Evolutionary conservation across 768 basidiomycete species (phyloP), one percentile per base, ranked within the genome.

Genomic region (Lactarius deliciosus): DNA sequence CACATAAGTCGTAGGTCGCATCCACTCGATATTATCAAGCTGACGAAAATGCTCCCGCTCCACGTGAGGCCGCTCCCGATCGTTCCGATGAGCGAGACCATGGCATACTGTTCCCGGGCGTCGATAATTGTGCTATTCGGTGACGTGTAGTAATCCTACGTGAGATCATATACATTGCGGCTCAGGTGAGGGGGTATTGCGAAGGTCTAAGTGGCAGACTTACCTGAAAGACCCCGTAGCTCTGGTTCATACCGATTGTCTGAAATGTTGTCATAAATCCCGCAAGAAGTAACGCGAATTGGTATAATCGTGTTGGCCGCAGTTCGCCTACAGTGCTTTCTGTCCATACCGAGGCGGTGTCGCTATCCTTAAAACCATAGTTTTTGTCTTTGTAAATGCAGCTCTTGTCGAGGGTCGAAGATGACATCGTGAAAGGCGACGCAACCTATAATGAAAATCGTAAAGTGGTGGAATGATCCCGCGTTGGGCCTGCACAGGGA

Each of bases 241-340:
- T 75, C 28, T 75, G 76, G 64, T 79, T 81, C 40, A 79, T 78
- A 0, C 81, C 81, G 59, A 81, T 81, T 41, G 80, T 76, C 61
- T 81, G 80, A 64, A 81, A 80, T 20, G 75, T 80, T 78, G 81
- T 81, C 60, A 79, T 69, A 57, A 81, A 82, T 1, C 80, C 81
- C 3, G 79, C 74, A 8, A 80, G 34, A 7, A 82, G 65, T 5
- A 82, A 75, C 28, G 77, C 50, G 1, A 66, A 68, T 68, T 81
- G 79, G 64, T 81, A 81, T 15, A 64, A 59, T 25, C 74, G 74
- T 2, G 78, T 75, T 5, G 77, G 78, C 15, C 59, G 71, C 4
- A 61, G 22, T 25, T 38, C 34, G 2, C 64, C 65, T 2, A 41
- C 63, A 38, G 61, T 36, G 32, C 59, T 47, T 9, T 57, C 43